Evolutionary conservation across 805 yeast genomes (phyloP).

Genomic region (Candida railenensis): DNA sequence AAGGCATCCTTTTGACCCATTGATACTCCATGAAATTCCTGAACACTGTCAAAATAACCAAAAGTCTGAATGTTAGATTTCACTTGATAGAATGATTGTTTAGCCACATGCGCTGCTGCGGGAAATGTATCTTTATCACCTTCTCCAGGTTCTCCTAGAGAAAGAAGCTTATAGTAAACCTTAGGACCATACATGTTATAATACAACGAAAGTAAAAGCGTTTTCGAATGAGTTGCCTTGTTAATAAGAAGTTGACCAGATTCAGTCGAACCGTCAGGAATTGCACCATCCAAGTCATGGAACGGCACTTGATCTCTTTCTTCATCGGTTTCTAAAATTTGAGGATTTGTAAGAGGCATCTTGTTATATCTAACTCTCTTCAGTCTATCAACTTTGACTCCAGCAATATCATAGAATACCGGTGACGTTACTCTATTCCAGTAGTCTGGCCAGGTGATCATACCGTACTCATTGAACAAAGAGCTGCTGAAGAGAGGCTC

Average conservation of each 20-base stretch:
- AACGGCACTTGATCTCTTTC: constrained; percentile 35
- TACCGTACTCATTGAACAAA: constrained; percentile 27
- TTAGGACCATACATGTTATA: constrained; percentile 66
- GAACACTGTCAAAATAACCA: constrained; percentile 25
- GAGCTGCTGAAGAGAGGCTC: constrained; percentile 28
- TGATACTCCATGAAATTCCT: constrained; percentile 33
- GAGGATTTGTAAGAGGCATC: constrained; percentile 20
- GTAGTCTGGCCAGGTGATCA: constrained; percentile 45
- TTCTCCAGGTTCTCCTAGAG: constrained; percentile 50
- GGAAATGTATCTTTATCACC: constrained; percentile 40
- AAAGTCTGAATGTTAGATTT: constrained; percentile 36
- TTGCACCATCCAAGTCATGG: constrained; percentile 66
- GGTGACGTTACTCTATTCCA: constrained; percentile 41
- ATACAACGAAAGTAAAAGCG: constrained; percentile 59
- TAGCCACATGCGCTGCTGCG: constrained; percentile 33
- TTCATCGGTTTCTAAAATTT: constrained; percentile 8
- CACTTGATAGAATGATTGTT: constrained; percentile 39
- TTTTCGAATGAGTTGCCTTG: constrained; percentile 55
- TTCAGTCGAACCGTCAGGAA: constrained; percentile 70
- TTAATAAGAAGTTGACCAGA: constrained; percentile 65
- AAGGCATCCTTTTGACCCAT: constrained; percentile 34
- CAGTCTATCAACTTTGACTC: constrained; percentile 25
- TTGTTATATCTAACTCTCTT: constrained; percentile 27
- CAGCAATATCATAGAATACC: constrained; percentile 34
- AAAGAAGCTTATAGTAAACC: constrained; percentile 55